Base-by-base conservation (phyloP, 768 basidiomycete genomes). In the Rhodotorula babjevae region DNA sequence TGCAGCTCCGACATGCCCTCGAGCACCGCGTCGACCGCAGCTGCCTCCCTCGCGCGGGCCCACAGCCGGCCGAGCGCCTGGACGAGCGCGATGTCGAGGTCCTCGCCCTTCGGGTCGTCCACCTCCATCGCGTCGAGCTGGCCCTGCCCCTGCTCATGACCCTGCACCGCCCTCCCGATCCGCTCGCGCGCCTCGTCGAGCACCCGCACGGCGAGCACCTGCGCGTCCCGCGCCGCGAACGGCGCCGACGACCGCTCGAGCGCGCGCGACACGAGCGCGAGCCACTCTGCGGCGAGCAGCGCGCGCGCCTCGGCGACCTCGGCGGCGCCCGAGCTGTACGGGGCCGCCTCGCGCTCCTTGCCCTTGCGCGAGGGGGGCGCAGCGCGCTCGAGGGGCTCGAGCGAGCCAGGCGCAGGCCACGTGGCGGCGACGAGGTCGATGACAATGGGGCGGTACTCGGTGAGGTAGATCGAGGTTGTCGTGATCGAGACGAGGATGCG, bases 401-500 rank as follows among this genome's bases (percentile, higher is more conserved):
- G 55, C 2, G 67, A 27, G 6, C 33, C 19, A 0, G 60, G 46
- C 1, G 49, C 14, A 2, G 75, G 75, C 75, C 75, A 76, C n/a
- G 44, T 63, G 14, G 61, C 55, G 50, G 52, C 25, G 25, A 76
- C 19, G 36, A 73, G 55, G 25, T 67, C 55, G 59, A 61, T 25
- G 21, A 73, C 60, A 55, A 44, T 2, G 0, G 66, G 65, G 19
- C 63, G 55, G 27, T 65, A 68, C n/a, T 68, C 69, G 16, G 63
- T 46, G 59, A 76, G 75, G 33, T 66, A 58, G 14, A 44, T 31
- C 25, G 58, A 67, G 3, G 52, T 2, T 23, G 58, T 8, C 1
- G 71, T 72, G 27, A 47, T 46, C 10, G 56, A 36, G 33, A 63
- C 27, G 23, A 76, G 71, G 56, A 68, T 47, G 6, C 66, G 59